These are phyloP conservation scores for Hyaloperonospora arabidopsidis DNA, from an alignment of 352 stramenopile species.

Conservation along the genomic window DNA sequence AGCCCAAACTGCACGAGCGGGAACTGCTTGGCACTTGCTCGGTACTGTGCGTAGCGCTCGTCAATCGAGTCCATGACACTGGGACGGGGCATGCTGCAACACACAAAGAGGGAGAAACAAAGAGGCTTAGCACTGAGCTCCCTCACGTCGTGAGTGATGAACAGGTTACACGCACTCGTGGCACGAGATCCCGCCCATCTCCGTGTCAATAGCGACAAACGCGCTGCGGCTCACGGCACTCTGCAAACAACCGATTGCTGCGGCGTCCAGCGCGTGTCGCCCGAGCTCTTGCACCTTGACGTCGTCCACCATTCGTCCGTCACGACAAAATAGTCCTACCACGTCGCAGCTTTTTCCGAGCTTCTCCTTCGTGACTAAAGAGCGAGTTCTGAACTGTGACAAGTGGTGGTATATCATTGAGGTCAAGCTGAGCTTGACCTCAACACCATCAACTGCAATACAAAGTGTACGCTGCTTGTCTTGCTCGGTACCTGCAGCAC, in stretches of 20 bases:
- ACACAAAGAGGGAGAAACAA: constrained; percentile 1
- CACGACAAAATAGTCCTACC: too few species aligned
- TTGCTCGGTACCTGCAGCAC: too few species aligned
- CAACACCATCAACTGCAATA: too few species aligned
- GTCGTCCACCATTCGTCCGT: constrained; percentile 13
- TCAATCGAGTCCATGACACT: constrained; percentile 71
- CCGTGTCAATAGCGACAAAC: constrained; percentile 71
- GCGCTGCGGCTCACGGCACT: constrained; percentile 30
- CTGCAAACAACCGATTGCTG: constrained; percentile 28
- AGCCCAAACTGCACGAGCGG: constrained; percentile 69
- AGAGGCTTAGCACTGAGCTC: constrained; percentile 2
- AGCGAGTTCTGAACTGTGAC: too few species aligned
- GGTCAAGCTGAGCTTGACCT: too few species aligned
- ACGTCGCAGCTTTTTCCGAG: too few species aligned
- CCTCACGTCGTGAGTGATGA: not conserved
- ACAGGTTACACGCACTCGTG: constrained; percentile 40
- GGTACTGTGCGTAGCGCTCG: constrained; percentile 54
- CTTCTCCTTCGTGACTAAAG: too few species aligned
- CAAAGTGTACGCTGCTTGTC: too few species aligned
- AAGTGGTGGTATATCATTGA: too few species aligned
- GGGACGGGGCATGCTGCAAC: constrained; percentile 26
- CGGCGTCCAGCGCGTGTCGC: constrained; percentile 22
- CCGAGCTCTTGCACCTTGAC: constrained; percentile 29
- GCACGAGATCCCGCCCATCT: constrained; percentile 65
- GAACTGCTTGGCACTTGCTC: constrained; percentile 47